Evolutionary conservation across 371 early-diverging fungal genomes (phyloP).

Genomic region (Saksenaea oblongispora): DNA sequence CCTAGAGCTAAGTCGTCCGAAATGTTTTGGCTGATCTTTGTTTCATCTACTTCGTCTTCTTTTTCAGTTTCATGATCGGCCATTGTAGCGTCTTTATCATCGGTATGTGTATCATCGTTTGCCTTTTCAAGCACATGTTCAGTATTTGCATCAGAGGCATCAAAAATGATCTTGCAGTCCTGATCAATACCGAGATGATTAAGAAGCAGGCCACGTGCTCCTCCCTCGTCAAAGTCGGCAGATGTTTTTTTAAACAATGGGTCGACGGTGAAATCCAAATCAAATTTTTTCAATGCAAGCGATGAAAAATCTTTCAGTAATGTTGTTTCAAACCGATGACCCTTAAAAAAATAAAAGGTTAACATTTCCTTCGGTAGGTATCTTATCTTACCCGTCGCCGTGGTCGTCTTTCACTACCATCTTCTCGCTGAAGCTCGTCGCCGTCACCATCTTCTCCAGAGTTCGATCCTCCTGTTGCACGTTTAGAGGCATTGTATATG

Average conservation of each 20-base stretch:
- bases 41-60: slow-evolving; percentile 13
- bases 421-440: slow-evolving; percentile 51
- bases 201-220: slow-evolving; percentile 89
- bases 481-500: neutral
- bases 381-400: slow-evolving; percentile 34
- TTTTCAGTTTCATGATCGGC: neutral
- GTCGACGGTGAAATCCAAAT: slow-evolving; percentile 91
- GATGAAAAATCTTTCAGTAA: slow-evolving; percentile 79
- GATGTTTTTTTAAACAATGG: slow-evolving; percentile 98
- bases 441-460: slow-evolving; percentile 47
- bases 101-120: neutral
- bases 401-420: slow-evolving; percentile 37
- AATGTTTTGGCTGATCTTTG: slow-evolving; percentile 29
- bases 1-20: slow-evolving; percentile 16
- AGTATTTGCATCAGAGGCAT: slow-evolving; percentile 80
- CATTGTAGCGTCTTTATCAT: neutral
- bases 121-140: slow-evolving; percentile 15
- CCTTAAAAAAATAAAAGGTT: slow-evolving; percentile 16
- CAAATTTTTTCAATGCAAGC: slow-evolving; percentile 85
- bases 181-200: slow-evolving; percentile 82
- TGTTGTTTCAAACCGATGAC: slow-evolving; percentile 62
- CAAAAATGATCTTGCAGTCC: slow-evolving; percentile 91
- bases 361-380: neutral
- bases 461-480: slow-evolving; percentile 10
- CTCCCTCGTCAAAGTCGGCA: slow-evolving; percentile 98